Percentiles rank a stretch among this genome's conserved stretches.
Conservation (phyloP, 2,329 filamentous ascomycete genomes). For the Colletotrichum tanaceti region DNA sequence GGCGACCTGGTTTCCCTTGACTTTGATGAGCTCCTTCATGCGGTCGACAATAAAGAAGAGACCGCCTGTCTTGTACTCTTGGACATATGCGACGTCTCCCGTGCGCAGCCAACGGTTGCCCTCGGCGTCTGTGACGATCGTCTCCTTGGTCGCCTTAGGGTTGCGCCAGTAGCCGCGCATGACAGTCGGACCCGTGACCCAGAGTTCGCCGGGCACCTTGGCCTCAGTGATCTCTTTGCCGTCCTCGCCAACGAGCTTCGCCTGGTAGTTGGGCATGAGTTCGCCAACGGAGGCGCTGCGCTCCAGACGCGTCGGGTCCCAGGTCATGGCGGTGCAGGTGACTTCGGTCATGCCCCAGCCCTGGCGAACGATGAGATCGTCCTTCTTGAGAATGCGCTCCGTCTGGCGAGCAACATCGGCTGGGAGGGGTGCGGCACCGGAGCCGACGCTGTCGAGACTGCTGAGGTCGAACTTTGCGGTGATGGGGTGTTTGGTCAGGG, state of each 20-base stretch:
- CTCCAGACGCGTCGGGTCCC: conserved; percentile 63
- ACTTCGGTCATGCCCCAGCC: conserved; percentile 91
- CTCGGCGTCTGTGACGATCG: conserved; percentile 58
- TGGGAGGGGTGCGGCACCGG: conserved; percentile 77
- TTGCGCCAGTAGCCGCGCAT: conserved; percentile 84
- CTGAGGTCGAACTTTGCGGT: conserved; percentile 75
- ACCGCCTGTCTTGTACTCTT: conserved; percentile 64
- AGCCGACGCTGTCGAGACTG: conserved; percentile 68
- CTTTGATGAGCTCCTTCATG: conserved; percentile 74
- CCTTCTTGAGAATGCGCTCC: conserved; percentile 57
- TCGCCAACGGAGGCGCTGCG: conserved; percentile 69
- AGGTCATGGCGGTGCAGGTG: conserved; percentile 77
- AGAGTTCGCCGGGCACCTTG: conserved; percentile 75
- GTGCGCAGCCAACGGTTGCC: conserved; percentile 77
- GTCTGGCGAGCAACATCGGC: conserved; percentile 68
- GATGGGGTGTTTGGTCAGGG: conserved; percentile 77
- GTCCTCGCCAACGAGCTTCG: conserved; percentile 71
- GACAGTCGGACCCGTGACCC: conserved; percentile 77
- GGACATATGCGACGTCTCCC: conserved; percentile 77
- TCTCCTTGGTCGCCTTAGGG: conserved; percentile 72
- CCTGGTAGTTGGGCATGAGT: conserved; percentile 75
- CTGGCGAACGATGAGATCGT: conserved; percentile 62
- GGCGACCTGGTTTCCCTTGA: conserved; percentile 69
- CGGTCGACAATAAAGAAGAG: conserved; percentile 77
- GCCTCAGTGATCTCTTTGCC: conserved; percentile 62